Percentiles rank a stretch among this genome's conserved stretches.
Evolutionary conservation across 345 rosid genomes (phyloP).

Genomic region (Bruguiera sexangula): DNA sequence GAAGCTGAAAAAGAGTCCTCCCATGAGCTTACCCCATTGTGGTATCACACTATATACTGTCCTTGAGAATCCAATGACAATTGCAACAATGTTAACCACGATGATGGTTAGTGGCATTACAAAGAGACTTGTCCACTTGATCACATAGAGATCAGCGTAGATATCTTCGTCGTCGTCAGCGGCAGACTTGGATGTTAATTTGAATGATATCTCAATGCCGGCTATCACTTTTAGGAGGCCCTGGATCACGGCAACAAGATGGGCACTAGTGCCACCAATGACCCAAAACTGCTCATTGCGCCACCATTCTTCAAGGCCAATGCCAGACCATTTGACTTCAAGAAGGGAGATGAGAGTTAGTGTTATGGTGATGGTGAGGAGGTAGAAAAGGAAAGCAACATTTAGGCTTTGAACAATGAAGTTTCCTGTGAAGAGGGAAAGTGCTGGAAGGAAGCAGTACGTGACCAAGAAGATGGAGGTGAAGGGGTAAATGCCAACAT

Average conservation of each 20-base stretch:
- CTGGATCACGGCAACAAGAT: conserved; percentile 75
- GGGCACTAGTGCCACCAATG: conserved; percentile 91
- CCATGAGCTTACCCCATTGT: conserved; percentile 78
- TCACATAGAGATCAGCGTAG: conserved; percentile 71
- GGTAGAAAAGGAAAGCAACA: conserved; percentile 57
- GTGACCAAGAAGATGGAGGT: conserved; percentile 69
- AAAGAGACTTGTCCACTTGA: conserved; percentile 89
- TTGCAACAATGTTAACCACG: conserved; percentile 57
- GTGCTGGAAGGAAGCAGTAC: conserved; percentile 87
- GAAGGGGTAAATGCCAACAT: conserved; percentile 86
- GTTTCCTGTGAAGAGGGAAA: conserved; percentile 70
- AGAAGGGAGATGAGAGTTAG: conserved; percentile 66
- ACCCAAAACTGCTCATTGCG: conserved; percentile 93
- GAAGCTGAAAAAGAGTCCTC: conserved; percentile 78
- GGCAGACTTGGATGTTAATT: conserved; percentile 58
- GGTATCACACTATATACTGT: conserved; percentile 78
- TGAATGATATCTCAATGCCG: conserved; percentile 86
- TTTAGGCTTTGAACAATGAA: conserved; percentile 69
- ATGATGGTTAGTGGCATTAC: conserved; percentile 79
- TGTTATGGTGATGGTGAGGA: conserved; percentile 60
- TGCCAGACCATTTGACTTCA: conserved; percentile 88
- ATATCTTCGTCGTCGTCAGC: conserved; percentile 72
- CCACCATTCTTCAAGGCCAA: conserved; percentile 86
- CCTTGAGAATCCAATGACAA: conserved; percentile 68
- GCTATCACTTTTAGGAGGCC: conserved; percentile 80